Percentiles rank a stretch among this genome's conserved stretches.
Conservation (phyloP, 1,284 basidiomycete genomes). For the Apiotrichum veenhuisii region DNA sequence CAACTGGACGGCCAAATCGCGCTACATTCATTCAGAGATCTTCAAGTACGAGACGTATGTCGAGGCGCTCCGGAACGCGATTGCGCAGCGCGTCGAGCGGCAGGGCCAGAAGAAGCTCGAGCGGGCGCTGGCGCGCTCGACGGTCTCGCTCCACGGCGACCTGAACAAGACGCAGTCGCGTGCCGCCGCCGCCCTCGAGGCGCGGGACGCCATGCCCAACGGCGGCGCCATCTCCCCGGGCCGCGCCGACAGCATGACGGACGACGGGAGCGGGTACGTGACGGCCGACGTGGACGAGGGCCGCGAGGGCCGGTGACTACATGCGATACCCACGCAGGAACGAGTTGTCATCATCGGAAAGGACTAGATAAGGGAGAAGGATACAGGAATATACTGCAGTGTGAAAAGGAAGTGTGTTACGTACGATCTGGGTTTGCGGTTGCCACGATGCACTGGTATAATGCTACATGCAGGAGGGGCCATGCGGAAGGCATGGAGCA, state of each 20-base stretch:
- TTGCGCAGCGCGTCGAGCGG: conserved; percentile 73
- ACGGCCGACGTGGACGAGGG: conserved; percentile 6
- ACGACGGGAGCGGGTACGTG: conserved; percentile 3
- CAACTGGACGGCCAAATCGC: conserved; percentile 91
- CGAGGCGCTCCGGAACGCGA: conserved; percentile 75
- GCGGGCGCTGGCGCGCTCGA: conserved; percentile 31
- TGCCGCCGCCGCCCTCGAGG: not conserved
- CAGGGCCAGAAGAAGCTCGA: conserved; percentile 82
- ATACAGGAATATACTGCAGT: too few relatives aligned
- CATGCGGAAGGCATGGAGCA: too few relatives aligned
- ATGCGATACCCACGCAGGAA: not conserved
- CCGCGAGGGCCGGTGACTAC: not conserved
- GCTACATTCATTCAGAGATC: conserved; percentile 82
- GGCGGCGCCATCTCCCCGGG: not conserved
- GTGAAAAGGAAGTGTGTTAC: too few relatives aligned
- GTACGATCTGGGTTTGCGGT: too few relatives aligned
- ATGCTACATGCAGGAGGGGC: not conserved
- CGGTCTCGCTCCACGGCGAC: conserved; percentile 8
- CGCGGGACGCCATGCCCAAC: too few relatives aligned
- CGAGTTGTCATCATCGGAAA: too few relatives aligned
- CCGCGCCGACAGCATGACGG: not conserved
- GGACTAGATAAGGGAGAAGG: too few relatives aligned
- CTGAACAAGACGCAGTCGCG: not conserved
- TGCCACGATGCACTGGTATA: not conserved
- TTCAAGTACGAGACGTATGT: conserved; percentile 96